A percentile compares a stretch with the other conserved stretches of the same genome.
Conservation (phyloP, 108 stramenopile genomes). For the Discostella pseudostelligera region DNA sequence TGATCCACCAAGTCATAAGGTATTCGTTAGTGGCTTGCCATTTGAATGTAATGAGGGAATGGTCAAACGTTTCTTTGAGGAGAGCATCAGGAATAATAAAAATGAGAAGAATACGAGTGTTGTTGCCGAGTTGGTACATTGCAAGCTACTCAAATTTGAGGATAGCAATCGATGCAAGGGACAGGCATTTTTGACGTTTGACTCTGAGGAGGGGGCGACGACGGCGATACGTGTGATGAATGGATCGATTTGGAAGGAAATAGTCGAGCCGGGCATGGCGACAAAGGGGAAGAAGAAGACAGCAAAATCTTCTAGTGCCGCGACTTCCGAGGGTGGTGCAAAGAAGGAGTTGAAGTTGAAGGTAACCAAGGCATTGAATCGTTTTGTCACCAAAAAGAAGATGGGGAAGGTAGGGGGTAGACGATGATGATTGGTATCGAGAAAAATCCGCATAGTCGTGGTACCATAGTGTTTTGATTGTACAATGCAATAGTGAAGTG, state of each 20-base stretch:
- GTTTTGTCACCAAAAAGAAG: slow-evolving; percentile 51
- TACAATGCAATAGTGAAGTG: background rate
- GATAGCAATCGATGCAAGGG: slow-evolving; percentile 88
- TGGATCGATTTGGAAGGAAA: slow-evolving; percentile 50
- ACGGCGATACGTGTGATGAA: slow-evolving; percentile 66
- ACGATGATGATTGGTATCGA: background rate
- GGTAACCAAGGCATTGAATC: slow-evolving; percentile 70
- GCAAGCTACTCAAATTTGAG: slow-evolving; percentile 73
- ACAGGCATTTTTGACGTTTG: slow-evolving; percentile 74
- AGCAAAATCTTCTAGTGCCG: no score
- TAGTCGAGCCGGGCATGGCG: slow-evolving; percentile 32
- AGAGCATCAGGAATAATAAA: slow-evolving; percentile 8
- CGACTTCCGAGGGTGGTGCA: slow-evolving; percentile 1
- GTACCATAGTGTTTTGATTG: no score
- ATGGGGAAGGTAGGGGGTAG: background rate
- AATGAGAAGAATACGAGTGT: background rate
- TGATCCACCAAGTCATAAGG: slow-evolving; percentile 71
- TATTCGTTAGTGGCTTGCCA: slow-evolving; percentile 83
- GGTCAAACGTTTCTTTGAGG: slow-evolving; percentile 61
- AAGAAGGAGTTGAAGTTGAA: slow-evolving; percentile 68
- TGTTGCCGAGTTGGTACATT: slow-evolving; percentile 53
- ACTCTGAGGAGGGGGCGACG: slow-evolving; percentile 60
- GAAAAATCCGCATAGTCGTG: background rate
- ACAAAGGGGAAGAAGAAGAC: slow-evolving; percentile 35
- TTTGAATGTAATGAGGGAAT: slow-evolving; percentile 67